These are phyloP conservation scores for Neofusicoccum laricinum DNA, from an alignment of 2,329 filamentous ascomycete genomes.

Conservation along the genomic window DNA sequence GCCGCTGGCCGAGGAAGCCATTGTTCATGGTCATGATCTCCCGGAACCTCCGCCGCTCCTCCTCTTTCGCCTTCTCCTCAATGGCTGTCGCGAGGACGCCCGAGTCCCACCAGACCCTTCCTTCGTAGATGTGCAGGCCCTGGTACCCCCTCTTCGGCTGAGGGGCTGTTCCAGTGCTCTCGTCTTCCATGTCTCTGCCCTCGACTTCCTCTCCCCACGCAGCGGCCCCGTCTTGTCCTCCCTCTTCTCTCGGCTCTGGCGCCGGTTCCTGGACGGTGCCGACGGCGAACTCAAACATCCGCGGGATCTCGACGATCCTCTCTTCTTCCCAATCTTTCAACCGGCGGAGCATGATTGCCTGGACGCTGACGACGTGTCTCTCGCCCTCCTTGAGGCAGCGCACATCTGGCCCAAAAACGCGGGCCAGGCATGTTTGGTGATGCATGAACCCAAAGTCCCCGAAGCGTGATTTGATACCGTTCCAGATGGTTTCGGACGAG, in stretches of 20 bases:
- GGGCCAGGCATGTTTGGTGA: constrained; percentile 6
- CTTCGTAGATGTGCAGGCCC: constrained; percentile 15
- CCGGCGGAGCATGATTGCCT: constrained; percentile 10
- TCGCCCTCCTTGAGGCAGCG: background rate
- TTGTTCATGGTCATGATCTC: constrained; percentile 5
- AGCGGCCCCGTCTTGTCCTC: background rate
- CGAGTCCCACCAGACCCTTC: constrained; percentile 10
- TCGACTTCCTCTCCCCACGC: background rate
- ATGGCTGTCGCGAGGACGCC: constrained; percentile 2
- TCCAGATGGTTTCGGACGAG: constrained; percentile 8
- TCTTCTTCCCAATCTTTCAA: constrained; percentile 14
- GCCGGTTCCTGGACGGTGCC: background rate
- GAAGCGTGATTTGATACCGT: background rate
- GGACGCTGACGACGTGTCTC: background rate
- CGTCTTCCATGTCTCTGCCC: background rate
- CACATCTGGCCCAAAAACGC: background rate
- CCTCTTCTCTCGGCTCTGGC: background rate
- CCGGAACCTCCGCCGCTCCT: constrained; percentile 5
- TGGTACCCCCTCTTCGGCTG: constrained; percentile 1
- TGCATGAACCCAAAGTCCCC: constrained; percentile 8
- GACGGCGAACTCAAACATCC: constrained; percentile 10
- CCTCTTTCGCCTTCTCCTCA: constrained; percentile 10
- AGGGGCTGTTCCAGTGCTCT: too few species aligned
- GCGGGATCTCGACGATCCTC: constrained; percentile 6
- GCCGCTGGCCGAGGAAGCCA: constrained; percentile 14